Conservation (phyloP, 345 rosid species). For the Citrus hindsii region DNA sequence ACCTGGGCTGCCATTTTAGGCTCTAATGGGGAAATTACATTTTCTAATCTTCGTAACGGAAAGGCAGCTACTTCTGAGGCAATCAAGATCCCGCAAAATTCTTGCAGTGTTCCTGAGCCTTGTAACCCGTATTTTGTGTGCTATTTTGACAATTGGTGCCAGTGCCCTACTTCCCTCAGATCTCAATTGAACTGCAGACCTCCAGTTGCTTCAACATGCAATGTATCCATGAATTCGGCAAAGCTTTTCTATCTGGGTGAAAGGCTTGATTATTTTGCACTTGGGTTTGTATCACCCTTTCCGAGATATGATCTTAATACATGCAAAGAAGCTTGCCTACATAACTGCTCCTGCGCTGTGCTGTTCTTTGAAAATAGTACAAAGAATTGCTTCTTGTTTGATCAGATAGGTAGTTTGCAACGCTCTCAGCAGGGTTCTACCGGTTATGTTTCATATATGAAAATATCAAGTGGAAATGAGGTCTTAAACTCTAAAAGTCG, state of each 20-base stretch:
- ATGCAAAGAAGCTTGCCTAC: constrained; percentile 46
- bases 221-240: constrained; percentile 10
- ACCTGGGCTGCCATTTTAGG: constrained; percentile 42
- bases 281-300: constrained; percentile 35
- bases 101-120: constrained; percentile 40
- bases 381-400: constrained; percentile 45
- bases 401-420: constrained; percentile 39
- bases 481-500: not conserved
- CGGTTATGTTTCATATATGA: constrained; percentile 38
- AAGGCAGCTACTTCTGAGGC: constrained; percentile 19
- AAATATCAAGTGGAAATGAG: constrained; percentile 21
- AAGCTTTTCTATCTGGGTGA: constrained; percentile 33
- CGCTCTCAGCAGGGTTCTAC: constrained; percentile 25
- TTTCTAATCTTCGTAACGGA: constrained; percentile 32
- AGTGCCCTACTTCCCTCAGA: constrained; percentile 32
- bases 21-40: constrained; percentile 31
- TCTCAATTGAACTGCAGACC: constrained; percentile 24
- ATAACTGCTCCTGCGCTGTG: constrained; percentile 45
- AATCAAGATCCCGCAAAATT: constrained; percentile 33
- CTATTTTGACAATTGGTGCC: constrained; percentile 30
- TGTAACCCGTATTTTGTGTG: constrained; percentile 36
- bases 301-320: constrained; percentile 23
- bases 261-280: constrained; percentile 52
- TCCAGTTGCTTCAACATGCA: constrained; percentile 26
- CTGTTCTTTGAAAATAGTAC: constrained; percentile 44